Evolutionary conservation across 371 early-diverging fungal genomes (phyloP), one percentile per base, ranked within the genome.

Genomic region (Umbelopsis sp.): DNA sequence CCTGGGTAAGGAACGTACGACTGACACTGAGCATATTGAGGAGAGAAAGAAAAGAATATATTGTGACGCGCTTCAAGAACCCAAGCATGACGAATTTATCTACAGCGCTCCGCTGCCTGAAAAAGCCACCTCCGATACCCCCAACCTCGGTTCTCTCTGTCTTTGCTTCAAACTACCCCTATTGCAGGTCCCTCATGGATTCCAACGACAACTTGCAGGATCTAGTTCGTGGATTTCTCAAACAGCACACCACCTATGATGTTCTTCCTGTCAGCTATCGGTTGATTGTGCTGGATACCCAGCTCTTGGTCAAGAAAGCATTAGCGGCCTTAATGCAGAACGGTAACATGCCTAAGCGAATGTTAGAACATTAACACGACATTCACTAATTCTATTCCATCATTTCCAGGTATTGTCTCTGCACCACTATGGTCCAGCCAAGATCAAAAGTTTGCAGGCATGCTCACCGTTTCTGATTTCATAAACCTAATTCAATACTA

Each of bases 381-480:
- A 20, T 44, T 8, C 4, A 53, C 48, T 67, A 44, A 66, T 63
- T 53, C 38, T 57, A 45, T 29, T 32, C 12, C 2, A 11, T 20
- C 38, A 63, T 0, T 12, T 32, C 70, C 78, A 94, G 97, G 94
- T n/a, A 91, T 97, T 68, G 95, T 94, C 38, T 93, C 94, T 14
- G 97, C 97, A 14, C 96, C 97, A 46, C 76, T 98, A 48, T 98
- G 94, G 93, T 92, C 94, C 69, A 92, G 95, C 8, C 76, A 80
- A 12, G 80, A 80, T 4, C 92, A 94, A 65, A 80, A 81, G 72
- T 96, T 94, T 76, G 91, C 89, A 3, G 98, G 98, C 63, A 93
- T 97, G 93, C 82, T 97, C 72, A 93, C 96, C 18, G 94, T 95
- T 6, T 92, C 95, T 9, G 96, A 98, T 73, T 92, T 98, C 73